Evolutionary conservation across 805 yeast genomes (phyloP).

Genomic region (Candida suzukii): DNA sequence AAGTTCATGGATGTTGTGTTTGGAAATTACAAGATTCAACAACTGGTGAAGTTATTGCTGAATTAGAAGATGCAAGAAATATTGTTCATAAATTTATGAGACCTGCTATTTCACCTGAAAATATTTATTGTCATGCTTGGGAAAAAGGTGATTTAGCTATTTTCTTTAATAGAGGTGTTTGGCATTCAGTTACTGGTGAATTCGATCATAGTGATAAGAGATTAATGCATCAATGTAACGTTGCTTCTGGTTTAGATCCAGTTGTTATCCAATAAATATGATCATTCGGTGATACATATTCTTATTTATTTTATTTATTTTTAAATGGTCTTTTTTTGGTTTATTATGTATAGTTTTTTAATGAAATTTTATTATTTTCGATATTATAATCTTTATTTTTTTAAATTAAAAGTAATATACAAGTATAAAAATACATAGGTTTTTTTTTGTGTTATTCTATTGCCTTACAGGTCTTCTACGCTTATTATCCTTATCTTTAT

Average conservation of each 20-base stretch:
- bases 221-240: slow-evolving; percentile 90
- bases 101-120: slow-evolving; percentile 71
- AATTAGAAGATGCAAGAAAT: slow-evolving; percentile 66
- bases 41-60: slow-evolving; percentile 54
- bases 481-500: background rate
- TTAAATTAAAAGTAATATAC: too few species aligned
- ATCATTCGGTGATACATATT: too few species aligned
- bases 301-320: background rate
- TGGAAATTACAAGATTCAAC: slow-evolving; percentile 48
- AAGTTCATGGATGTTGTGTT: slow-evolving; percentile 85
- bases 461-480: slow-evolving; percentile 8
- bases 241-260: slow-evolving; percentile 80
- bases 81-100: slow-evolving; percentile 71
- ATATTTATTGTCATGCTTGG: slow-evolving; percentile 82
- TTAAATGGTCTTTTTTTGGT: background rate
- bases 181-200: slow-evolving; percentile 91
- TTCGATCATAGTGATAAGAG: slow-evolving; percentile 71
- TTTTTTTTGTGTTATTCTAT: slow-evolving; percentile 2
- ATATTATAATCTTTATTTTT: too few species aligned
- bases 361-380: too few species aligned
- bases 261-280: slow-evolving; percentile 6
- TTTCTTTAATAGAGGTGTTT: slow-evolving; percentile 83
- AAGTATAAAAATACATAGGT: too few species aligned
- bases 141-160: slow-evolving; percentile 76
- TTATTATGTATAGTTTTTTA: background rate